A percentile compares a stretch with the other conserved stretches of the same genome.
Conservation (phyloP, 73 alveolate species). For the Blepharisma japonicum region DNA sequence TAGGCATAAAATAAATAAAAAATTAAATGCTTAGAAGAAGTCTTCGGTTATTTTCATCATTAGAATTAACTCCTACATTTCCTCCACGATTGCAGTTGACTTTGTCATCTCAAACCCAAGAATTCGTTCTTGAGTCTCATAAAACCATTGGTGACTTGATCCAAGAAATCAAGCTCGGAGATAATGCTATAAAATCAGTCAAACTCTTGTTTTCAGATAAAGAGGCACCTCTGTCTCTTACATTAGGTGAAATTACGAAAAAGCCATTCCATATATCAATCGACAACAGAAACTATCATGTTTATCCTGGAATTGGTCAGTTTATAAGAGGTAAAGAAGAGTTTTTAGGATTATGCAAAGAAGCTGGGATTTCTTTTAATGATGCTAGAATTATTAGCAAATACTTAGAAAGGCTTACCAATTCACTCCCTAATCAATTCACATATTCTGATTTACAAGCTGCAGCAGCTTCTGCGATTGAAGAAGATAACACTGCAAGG, state of each 20-base stretch:
- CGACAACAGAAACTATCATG: not conserved
- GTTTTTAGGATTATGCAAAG: not conserved
- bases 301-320: not conserved
- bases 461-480: not conserved
- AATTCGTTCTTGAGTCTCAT: not conserved
- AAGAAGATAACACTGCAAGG: not conserved
- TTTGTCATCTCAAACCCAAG: not conserved
- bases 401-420: not conserved
- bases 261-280: not conserved
- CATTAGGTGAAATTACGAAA: not conserved
- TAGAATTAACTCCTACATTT: slow-evolving; percentile 12
- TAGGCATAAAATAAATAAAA: too few relatives aligned
- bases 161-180: not conserved
- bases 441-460: not conserved
- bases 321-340: slow-evolving; percentile 10
- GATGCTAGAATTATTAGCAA: not conserved
- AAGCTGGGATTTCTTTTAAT: not conserved
- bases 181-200: not conserved
- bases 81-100: not conserved
- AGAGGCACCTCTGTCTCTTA: not conserved
- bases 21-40: not conserved
- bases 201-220: not conserved
- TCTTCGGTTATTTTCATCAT: not conserved
- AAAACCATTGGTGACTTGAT: not conserved
- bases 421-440: not conserved